Evolutionary conservation across 2,329 filamentous ascomycete genomes (phyloP).

Genomic region (Neonectria coccinea): DNA sequence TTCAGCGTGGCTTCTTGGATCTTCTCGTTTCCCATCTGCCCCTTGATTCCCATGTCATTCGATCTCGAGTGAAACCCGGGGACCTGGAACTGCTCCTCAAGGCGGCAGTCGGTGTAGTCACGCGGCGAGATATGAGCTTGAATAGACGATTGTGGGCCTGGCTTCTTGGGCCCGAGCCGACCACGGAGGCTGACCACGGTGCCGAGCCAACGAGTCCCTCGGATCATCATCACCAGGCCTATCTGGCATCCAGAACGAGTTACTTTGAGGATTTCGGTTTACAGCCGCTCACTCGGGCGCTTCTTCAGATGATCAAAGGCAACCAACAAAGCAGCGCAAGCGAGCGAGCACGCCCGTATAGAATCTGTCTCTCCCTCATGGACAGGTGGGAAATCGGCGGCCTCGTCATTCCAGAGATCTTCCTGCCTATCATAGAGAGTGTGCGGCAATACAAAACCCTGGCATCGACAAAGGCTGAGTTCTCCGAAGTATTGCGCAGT

Average conservation of each 20-base stretch:
- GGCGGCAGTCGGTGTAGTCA: conserved; percentile 88
- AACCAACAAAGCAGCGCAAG: conserved; percentile 49
- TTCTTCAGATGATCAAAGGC: conserved; percentile 79
- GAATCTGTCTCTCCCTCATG: conserved; percentile 95
- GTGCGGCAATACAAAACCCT: conserved; percentile 78
- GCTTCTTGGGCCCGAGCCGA: conserved; percentile 84
- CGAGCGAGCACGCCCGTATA: conserved; percentile 85
- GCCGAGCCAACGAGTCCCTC: conserved; percentile 58
- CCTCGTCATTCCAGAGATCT: conserved; percentile 87
- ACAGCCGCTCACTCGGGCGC: conserved; percentile 76
- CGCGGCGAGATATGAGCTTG: conserved; percentile 93
- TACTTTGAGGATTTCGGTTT: conserved; percentile 89
- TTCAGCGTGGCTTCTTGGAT: conserved; percentile 94
- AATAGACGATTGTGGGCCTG: conserved; percentile 96
- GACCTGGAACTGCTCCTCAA: conserved; percentile 86
- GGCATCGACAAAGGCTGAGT: conserved; percentile 75
- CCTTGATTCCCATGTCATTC: conserved; percentile 83
- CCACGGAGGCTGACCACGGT: conserved; percentile 61
- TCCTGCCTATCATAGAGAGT: conserved; percentile 85
- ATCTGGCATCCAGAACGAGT: conserved; percentile 71
- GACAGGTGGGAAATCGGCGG: conserved; percentile 98
- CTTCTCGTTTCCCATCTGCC: conserved; percentile 91
- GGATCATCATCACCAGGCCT: conserved; percentile 58
- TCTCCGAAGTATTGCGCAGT: conserved; percentile 89
- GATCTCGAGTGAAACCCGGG: conserved; percentile 75